A percentile compares a stretch with the other conserved stretches of the same genome.
Conservation (phyloP, 169 alveolate genomes). For the Cryptosporidium tyzzeri region DNA sequence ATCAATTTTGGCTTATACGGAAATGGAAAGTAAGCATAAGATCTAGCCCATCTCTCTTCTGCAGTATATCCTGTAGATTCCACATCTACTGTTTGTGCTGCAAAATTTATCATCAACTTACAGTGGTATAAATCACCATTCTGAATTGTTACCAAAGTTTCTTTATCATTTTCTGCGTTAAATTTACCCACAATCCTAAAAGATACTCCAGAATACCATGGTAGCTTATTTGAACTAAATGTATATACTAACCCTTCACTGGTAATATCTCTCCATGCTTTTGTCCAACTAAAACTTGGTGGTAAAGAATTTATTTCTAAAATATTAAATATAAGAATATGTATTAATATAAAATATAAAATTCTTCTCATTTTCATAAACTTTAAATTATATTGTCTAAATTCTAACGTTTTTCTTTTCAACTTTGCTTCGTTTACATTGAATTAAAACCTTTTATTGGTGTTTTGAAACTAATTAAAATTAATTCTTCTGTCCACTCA, state of each 20-base stretch:
- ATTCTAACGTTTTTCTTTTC: background rate
- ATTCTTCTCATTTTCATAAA: background rate
- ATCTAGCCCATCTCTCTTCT: slow-evolving; percentile 11
- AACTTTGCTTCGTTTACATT: background rate
- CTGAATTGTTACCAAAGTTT: slow-evolving; percentile 64
- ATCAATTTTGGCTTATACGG: slow-evolving; percentile 30
- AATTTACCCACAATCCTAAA: slow-evolving; percentile 65
- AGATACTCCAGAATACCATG: slow-evolving; percentile 72
- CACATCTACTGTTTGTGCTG: slow-evolving; percentile 35
- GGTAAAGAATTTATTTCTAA: slow-evolving; percentile 5
- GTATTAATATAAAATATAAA: background rate
- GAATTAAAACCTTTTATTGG: background rate
- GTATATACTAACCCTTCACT: slow-evolving; percentile 18
- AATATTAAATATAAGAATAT: background rate
- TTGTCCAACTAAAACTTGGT: slow-evolving; percentile 64
- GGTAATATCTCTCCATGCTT: slow-evolving; percentile 70
- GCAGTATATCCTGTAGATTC: slow-evolving; percentile 25
- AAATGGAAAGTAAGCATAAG: slow-evolving; percentile 64
- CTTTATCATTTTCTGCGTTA: slow-evolving; percentile 2
- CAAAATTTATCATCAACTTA: slow-evolving; percentile 22
- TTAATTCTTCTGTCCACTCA: background rate
- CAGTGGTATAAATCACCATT: slow-evolving; percentile 59
- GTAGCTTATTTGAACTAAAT: slow-evolving; percentile 16
- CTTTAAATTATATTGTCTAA: background rate
- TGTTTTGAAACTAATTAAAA: background rate